phyloP scores from a whole-genome alignment of 495 filamentous ascomycete species.

The Penicillium cosmopolitanum region DNA sequence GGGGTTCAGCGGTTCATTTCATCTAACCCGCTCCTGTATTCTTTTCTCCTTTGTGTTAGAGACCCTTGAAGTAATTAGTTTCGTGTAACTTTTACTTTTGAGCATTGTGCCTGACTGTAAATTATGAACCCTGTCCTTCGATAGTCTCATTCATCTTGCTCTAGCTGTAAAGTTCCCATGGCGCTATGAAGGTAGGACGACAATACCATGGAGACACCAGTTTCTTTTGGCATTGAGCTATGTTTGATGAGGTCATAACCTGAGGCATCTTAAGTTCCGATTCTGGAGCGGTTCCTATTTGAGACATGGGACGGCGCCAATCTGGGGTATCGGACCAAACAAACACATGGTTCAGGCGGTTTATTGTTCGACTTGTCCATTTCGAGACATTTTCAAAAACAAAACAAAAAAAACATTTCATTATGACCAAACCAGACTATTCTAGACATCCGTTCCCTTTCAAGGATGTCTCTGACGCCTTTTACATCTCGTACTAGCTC shows the following conservation, averaged over 20 bases:
- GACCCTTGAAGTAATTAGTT: constrained; percentile 38
- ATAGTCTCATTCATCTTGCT: too few species aligned
- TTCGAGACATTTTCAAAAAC: neutral
- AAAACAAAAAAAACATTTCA: neutral
- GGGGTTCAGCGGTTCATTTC: constrained; percentile 28
- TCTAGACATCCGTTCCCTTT: neutral
- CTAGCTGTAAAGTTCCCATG: too few species aligned
- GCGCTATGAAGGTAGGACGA: too few species aligned
- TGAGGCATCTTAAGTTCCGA: too few species aligned
- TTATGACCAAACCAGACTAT: neutral
- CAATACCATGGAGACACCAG: too few species aligned
- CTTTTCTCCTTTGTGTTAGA: constrained; percentile 42
- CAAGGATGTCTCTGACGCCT: neutral
- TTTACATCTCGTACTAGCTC: neutral
- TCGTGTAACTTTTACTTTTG: constrained; percentile 32
- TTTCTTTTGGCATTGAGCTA: too few species aligned
- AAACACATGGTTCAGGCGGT: neutral
- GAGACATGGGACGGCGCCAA: neutral
- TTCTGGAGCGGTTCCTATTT: neutral
- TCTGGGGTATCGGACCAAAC: neutral
- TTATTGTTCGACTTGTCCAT: neutral
- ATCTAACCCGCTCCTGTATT: constrained; percentile 34
- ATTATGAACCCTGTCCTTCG: neutral
- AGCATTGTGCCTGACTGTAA: constrained; percentile 4
- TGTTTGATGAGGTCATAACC: too few species aligned